A percentile compares a stretch with the other conserved stretches of the same genome.
Evolutionary conservation across 2,329 filamentous ascomycete species (phyloP).

Genomic region (Fusarium nelsonii): DNA sequence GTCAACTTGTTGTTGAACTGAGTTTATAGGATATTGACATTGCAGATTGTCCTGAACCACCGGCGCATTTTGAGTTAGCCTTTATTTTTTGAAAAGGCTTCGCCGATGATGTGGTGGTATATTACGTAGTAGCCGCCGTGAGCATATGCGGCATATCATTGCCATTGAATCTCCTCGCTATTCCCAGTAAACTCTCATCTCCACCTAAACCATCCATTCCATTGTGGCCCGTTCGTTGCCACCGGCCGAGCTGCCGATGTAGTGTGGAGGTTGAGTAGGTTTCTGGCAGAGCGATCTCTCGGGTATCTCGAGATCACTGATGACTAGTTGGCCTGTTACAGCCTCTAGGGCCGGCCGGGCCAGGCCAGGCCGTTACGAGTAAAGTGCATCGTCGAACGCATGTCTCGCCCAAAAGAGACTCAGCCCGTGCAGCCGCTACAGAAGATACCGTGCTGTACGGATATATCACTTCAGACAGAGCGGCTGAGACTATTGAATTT

Average conservation of each 20-base stretch:
- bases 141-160: constrained; percentile 11
- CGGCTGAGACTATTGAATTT: constrained; percentile 8
- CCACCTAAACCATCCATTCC: not conserved
- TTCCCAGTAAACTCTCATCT: constrained; percentile 25
- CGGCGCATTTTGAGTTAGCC: constrained; percentile 12
- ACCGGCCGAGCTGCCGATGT: constrained; percentile 5
- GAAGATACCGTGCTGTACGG: constrained; percentile 3
- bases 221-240: constrained; percentile 11
- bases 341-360: not conserved
- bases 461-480: constrained; percentile 5
- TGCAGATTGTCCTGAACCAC: not conserved
- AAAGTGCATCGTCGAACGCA: constrained; percentile 29
- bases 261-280: constrained; percentile 29
- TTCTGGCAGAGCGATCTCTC: constrained; percentile 19
- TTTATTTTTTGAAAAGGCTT: not conserved
- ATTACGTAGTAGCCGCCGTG: not conserved
- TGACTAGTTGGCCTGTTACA: not conserved
- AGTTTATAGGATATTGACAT: not conserved
- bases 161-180: constrained; percentile 25
- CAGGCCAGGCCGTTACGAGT: constrained; percentile 1
- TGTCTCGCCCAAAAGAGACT: constrained; percentile 39
- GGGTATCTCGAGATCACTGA: constrained; percentile 15
- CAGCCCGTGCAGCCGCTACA: constrained; percentile 24
- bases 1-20: not conserved
- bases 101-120: constrained; percentile 5